Base-by-base conservation (phyloP, 129 eudicot species). In the Arctium minus region DNA sequence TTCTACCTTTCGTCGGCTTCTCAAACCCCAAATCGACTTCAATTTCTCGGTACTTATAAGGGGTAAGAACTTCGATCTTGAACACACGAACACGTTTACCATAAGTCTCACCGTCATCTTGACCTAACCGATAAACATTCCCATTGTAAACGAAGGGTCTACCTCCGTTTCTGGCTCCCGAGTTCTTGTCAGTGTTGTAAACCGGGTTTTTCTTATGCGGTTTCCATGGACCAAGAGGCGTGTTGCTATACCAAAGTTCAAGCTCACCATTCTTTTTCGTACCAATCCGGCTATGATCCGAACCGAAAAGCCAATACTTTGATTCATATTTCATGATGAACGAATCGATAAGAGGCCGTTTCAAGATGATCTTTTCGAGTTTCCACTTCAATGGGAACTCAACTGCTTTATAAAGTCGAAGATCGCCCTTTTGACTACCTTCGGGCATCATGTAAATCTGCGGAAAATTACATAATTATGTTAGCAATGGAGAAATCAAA, bases 391-490 rank as follows among this genome's bases (percentile, higher is more conserved):
- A 13, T 4, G 98, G 98, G 82, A 95, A 95, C 53, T 91, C 72
- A 5, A 82, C 83, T 13, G 98, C 97, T 72, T 92, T 86, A 79
- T 95, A 95, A 69, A 95, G 94, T 46, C 93, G 93, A 81, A 95
- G 97, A 10, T 95, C 97, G 0, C 98, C 97, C 80, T 86, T 95
- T 42, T 79, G 82, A 81, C 97, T 95, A 50, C 97, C 90, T 88
- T 95, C 98, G 8, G 98, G 97, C 97, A 95, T 88, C 97, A 95
- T 90, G 75, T 92, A 95, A 48, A 91, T 95, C 97, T 95, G 85
- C 8, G 44, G 12, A 8, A 35, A 75, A 71, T 7, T 39, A 37
- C 29, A 30, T 8, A 22, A 60, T n/a, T 60, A 60, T 36, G 44
- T 78, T 29, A 78, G 68, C 27, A 29, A 38, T 18, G 0, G 13